phyloP scores from a whole-genome alignment of 176 grass and related monocot genomes.

The Eremochloa ophiuroides region DNA sequence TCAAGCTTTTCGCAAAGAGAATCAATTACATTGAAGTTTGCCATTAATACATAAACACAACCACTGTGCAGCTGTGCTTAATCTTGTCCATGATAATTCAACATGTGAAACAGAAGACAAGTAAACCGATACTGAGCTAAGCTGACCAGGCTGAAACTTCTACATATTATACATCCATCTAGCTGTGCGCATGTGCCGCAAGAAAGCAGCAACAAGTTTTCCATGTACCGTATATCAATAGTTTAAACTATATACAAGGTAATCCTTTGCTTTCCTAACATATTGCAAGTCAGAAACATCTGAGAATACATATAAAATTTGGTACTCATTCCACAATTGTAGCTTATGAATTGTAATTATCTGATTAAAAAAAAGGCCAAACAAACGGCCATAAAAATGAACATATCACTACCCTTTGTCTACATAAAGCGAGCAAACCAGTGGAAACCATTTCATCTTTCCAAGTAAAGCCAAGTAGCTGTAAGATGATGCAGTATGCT shows the following conservation, averaged over 20 bases:
- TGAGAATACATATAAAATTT: slow-evolving; percentile 41
- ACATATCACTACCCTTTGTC: slow-evolving; percentile 35
- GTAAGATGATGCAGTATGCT: slow-evolving; percentile 6
- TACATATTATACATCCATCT: slow-evolving; percentile 17
- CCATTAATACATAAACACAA: background rate
- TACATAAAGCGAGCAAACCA: slow-evolving; percentile 16
- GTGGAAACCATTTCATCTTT: background rate
- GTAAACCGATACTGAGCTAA: background rate
- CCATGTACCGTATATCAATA: slow-evolving; percentile 10
- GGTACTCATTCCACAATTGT: slow-evolving; percentile 31
- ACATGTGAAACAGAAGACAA: background rate
- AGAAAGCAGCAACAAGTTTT: background rate
- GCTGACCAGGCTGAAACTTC: slow-evolving; percentile 15
- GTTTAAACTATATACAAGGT: slow-evolving; percentile 36
- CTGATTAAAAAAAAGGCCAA: slow-evolving; percentile 30
- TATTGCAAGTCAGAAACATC: slow-evolving; percentile 31
- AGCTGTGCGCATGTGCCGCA: background rate
- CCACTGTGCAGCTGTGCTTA: too few relatives aligned
- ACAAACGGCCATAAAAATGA: slow-evolving; percentile 29
- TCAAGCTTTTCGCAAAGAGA: background rate
- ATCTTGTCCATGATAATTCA: background rate
- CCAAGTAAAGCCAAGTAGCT: slow-evolving; percentile 18
- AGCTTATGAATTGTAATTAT: slow-evolving; percentile 42
- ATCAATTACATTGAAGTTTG: background rate
- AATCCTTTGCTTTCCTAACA: slow-evolving; percentile 31